These are phyloP conservation scores for Fusarium chaquense DNA, from an alignment of 2,329 filamentous ascomycete genomes.

Conservation along the genomic window DNA sequence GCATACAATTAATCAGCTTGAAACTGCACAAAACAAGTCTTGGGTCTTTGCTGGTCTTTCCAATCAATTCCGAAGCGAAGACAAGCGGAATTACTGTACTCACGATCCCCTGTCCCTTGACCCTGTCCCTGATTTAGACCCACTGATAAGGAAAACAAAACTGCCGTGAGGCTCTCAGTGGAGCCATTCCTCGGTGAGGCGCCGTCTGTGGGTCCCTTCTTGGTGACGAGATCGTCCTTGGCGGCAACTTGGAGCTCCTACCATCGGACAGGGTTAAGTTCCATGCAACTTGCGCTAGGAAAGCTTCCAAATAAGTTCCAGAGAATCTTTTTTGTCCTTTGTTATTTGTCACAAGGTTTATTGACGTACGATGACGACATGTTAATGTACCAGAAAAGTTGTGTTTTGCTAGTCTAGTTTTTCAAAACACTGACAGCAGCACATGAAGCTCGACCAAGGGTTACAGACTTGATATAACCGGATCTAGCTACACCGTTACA, in stretches of 20 bases:
- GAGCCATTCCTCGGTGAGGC: slow-evolving; percentile 22
- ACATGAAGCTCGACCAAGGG: neutral
- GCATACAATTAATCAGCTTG: neutral
- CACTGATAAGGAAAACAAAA: slow-evolving; percentile 18
- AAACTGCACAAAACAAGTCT: neutral
- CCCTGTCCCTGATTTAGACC: slow-evolving; percentile 11
- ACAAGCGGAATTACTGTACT: neutral
- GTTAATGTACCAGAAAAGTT: neutral
- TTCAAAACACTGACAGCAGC: neutral
- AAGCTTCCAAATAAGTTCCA: slow-evolving; percentile 15
- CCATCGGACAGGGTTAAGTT: slow-evolving; percentile 8
- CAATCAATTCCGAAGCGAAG: neutral
- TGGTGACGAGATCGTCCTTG: neutral
- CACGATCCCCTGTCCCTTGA: neutral
- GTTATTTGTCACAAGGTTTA: neutral
- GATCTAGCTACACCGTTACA: neutral
- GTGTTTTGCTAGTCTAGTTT: neutral
- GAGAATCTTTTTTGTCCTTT: neutral
- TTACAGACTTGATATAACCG: neutral
- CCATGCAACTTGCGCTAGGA: neutral
- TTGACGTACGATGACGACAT: slow-evolving; percentile 21
- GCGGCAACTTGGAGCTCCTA: neutral
- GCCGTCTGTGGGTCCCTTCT: slow-evolving; percentile 1
- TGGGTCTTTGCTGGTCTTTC: neutral
- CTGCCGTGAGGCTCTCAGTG: slow-evolving; percentile 23